Conservation (phyloP, 2,329 filamentous ascomycete species). For the Pseudogymnoascus verrucosus region DNA sequence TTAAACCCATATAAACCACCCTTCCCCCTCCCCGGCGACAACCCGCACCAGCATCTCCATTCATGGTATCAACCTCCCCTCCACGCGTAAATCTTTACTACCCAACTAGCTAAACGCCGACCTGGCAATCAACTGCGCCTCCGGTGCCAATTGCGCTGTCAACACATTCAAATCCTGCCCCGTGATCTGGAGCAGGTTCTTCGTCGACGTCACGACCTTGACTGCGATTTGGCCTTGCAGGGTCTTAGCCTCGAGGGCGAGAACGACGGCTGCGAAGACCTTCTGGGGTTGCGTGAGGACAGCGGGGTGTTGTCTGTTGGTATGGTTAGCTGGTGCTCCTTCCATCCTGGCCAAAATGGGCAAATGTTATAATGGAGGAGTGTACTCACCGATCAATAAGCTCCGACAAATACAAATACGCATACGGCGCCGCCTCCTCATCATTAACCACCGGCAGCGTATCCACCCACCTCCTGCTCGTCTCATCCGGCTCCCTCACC, state of each 20-base stretch:
- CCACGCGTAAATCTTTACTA: not conserved
- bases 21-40: not conserved
- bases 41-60: not conserved
- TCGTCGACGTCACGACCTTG: slow-evolving; percentile 69
- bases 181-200: slow-evolving; percentile 65
- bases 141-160: slow-evolving; percentile 65
- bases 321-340: slow-evolving; percentile 24
- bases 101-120: slow-evolving; percentile 61
- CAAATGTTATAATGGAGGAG: too few relatives aligned
- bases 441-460: slow-evolving; percentile 90
- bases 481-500: slow-evolving; percentile 65
- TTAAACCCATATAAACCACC: slow-evolving; percentile 1
- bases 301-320: slow-evolving; percentile 70
- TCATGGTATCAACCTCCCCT: slow-evolving; percentile 10
- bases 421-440: slow-evolving; percentile 93
- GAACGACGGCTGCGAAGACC: slow-evolving; percentile 75
- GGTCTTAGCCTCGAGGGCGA: slow-evolving; percentile 85
- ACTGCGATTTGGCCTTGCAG: slow-evolving; percentile 75
- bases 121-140: slow-evolving; percentile 73
- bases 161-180: slow-evolving; percentile 69
- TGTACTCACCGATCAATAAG: slow-evolving; percentile 84
- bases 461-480: slow-evolving; percentile 79
- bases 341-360: not conserved
- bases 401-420: slow-evolving; percentile 84
- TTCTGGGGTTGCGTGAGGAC: slow-evolving; percentile 71